Conservation (phyloP, 139 green algal genomes). For the Eudorina sp. region DNA sequence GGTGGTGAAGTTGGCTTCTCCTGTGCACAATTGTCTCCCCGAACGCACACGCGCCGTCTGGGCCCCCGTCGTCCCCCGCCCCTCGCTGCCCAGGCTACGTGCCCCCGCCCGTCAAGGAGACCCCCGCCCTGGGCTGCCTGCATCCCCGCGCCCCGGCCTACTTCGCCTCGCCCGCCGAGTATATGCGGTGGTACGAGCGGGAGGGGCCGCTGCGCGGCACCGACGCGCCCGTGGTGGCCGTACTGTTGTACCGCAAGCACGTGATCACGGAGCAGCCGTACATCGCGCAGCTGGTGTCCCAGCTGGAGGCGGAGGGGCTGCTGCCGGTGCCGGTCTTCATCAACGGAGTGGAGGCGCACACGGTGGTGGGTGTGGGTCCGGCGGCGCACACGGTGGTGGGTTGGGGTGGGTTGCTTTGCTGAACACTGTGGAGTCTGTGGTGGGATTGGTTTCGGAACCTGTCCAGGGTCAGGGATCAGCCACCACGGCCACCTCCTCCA, state of each 20-base stretch:
- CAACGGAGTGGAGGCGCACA: constrained; percentile 97
- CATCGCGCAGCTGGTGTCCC: constrained; percentile 80
- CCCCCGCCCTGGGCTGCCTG: constrained; percentile 91
- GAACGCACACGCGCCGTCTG: too few species aligned
- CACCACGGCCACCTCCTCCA: too few species aligned
- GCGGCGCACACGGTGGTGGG: too few species aligned
- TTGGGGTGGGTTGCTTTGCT: too few species aligned
- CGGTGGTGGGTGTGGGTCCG: constrained; percentile 80
- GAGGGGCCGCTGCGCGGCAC: constrained; percentile 53
- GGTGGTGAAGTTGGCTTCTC: too few species aligned
- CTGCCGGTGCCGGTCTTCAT: constrained; percentile 95
- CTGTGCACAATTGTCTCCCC: too few species aligned
- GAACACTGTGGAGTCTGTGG: too few species aligned
- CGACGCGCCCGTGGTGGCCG: constrained; percentile 83
- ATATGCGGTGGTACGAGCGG: constrained; percentile 84
- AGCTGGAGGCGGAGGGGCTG: constrained; percentile 79
- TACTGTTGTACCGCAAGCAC: constrained; percentile 99
- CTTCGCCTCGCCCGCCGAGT: constrained; percentile 82
- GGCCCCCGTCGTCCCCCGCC: constrained; percentile 4
- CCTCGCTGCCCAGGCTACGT: constrained; percentile 21
- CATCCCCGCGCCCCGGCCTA: constrained; percentile 83
- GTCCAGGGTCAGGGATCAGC: too few species aligned
- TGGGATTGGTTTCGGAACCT: too few species aligned
- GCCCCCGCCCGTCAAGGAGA: constrained; percentile 79
- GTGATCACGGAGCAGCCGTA: constrained; percentile 95